These are phyloP conservation scores for Papiliotrema fonsecae DNA, from an alignment of 1,284 basidiomycete species.

Conservation along the genomic window DNA sequence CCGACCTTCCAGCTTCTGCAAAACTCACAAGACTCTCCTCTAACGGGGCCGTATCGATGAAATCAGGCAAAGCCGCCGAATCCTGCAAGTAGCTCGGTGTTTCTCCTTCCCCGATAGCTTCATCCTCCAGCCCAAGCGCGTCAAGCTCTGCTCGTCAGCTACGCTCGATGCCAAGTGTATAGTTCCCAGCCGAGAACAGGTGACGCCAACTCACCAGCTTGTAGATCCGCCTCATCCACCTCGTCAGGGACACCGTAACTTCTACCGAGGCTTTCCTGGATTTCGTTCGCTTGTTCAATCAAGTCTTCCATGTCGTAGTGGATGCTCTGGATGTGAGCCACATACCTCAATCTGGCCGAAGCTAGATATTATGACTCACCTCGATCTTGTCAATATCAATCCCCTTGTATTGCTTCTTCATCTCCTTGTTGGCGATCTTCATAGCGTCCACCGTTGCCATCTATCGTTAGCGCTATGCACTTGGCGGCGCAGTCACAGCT, in stretches of 20 bases:
- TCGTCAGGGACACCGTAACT: constrained; percentile 97
- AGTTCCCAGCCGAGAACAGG: too few relatives aligned
- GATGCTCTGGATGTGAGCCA: constrained; percentile 59
- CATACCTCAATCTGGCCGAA: too few relatives aligned
- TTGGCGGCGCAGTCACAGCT: too few relatives aligned
- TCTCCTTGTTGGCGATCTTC: constrained; percentile 95
- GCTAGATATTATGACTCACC: constrained; percentile 51
- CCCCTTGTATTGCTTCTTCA: constrained; percentile 95
- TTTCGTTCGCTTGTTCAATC: constrained; percentile 94
- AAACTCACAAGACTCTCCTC: constrained; percentile 34
- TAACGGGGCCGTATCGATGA: constrained; percentile 74
- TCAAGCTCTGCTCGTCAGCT: constrained; percentile 64
- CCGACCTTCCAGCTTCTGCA: too few relatives aligned
- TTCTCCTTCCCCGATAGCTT: constrained; percentile 67
- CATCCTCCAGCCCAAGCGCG: constrained; percentile 69
- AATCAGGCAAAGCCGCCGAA: constrained; percentile 79
- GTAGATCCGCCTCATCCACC: constrained; percentile 92
- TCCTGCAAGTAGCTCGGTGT: constrained; percentile 79
- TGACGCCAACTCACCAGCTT: constrained; percentile 74
- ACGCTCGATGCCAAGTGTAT: not conserved
- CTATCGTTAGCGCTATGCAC: too few relatives aligned
- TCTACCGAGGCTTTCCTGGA: constrained; percentile 87
- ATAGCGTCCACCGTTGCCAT: constrained; percentile 99
- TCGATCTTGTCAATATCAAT: constrained; percentile 98
- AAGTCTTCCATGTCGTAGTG: constrained; percentile 98